Conservation (phyloP, 2,329 filamentous ascomycete species). For the Colletotrichum gigasporum region DNA sequence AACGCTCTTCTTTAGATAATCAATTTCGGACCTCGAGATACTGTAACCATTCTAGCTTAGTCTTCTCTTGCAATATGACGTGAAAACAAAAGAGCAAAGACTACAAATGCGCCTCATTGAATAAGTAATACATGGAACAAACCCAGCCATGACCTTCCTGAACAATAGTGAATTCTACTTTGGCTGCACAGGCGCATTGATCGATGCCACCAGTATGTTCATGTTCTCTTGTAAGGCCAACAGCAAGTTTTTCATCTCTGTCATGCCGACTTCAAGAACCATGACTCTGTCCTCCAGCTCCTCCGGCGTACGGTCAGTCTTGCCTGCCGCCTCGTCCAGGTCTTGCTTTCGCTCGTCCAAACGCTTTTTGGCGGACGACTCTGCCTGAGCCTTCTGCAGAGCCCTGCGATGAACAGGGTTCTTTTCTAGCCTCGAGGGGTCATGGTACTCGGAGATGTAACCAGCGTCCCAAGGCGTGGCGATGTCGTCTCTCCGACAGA, state of each 20-base stretch:
- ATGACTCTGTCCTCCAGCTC: not conserved
- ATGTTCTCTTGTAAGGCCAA: not conserved
- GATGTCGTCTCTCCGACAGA: constrained; percentile 18
- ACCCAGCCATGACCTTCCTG: not conserved
- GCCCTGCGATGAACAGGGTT: not conserved
- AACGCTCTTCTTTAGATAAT: no score
- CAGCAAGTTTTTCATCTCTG: not conserved
- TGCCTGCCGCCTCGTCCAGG: not conserved
- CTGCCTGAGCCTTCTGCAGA: not conserved
- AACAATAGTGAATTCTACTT: not conserved
- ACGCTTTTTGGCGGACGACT: not conserved
- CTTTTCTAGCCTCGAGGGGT: not conserved
- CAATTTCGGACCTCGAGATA: not conserved
- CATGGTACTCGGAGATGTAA: not conserved
- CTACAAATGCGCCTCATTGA: not conserved
- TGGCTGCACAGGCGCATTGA: not conserved
- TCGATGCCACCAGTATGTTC: not conserved
- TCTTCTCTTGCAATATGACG: not conserved
- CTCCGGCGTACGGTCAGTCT: not conserved
- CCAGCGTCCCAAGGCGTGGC: constrained; percentile 15
- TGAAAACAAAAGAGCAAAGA: not conserved
- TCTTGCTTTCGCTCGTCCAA: not conserved
- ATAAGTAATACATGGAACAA: not conserved
- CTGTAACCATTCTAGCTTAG: not conserved
- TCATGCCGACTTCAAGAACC: not conserved